These are phyloP conservation scores for Pulveroboletus ravenelii DNA, from an alignment of 768 basidiomycete genomes.

Conservation along the genomic window DNA sequence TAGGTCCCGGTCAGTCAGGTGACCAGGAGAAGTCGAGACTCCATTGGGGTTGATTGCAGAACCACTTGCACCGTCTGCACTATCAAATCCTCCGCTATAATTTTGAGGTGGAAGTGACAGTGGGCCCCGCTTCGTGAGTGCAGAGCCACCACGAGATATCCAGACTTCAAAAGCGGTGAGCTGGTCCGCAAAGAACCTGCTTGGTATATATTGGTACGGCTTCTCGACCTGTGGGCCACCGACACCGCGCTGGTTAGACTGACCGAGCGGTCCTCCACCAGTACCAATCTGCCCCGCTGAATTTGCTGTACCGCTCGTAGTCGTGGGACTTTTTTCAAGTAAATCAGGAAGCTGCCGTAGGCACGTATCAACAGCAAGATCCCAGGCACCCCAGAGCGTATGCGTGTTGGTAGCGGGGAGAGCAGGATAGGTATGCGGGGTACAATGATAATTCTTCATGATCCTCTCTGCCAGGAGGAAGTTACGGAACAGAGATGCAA, in stretches of 20 bases:
- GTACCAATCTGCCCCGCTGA: slow-evolving; percentile 13
- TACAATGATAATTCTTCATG: slow-evolving; percentile 97
- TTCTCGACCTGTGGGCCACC: slow-evolving; percentile 33
- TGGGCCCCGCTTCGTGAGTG: slow-evolving; percentile 71
- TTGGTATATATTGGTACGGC: slow-evolving; percentile 74
- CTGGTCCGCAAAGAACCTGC: slow-evolving; percentile 92
- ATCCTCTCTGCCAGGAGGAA: slow-evolving; percentile 96
- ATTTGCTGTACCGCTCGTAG: slow-evolving; percentile 18
- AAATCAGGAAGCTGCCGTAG: slow-evolving; percentile 89
- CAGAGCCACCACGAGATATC: slow-evolving; percentile 91
- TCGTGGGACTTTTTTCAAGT: slow-evolving; percentile 39
- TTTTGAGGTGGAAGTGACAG: slow-evolving; percentile 58
- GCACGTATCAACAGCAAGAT: slow-evolving; percentile 92
- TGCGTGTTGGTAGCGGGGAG: slow-evolving; percentile 97
- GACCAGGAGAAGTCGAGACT: background rate
- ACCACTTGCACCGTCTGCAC: slow-evolving; percentile 15
- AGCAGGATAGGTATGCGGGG: slow-evolving; percentile 87
- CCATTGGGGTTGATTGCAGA: slow-evolving; percentile 17
- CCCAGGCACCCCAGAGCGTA: slow-evolving; percentile 95
- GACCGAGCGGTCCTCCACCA: slow-evolving; percentile 12
- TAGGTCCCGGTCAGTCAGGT: slow-evolving; percentile 36
- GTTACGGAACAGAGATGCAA: slow-evolving; percentile 95
- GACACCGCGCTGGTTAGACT: slow-evolving; percentile 17
- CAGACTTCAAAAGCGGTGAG: slow-evolving; percentile 97
- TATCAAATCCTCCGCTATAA: slow-evolving; percentile 29